Evolutionary conservation across 768 basidiomycete genomes (phyloP).

Genomic region (Mycena vulgaris): DNA sequence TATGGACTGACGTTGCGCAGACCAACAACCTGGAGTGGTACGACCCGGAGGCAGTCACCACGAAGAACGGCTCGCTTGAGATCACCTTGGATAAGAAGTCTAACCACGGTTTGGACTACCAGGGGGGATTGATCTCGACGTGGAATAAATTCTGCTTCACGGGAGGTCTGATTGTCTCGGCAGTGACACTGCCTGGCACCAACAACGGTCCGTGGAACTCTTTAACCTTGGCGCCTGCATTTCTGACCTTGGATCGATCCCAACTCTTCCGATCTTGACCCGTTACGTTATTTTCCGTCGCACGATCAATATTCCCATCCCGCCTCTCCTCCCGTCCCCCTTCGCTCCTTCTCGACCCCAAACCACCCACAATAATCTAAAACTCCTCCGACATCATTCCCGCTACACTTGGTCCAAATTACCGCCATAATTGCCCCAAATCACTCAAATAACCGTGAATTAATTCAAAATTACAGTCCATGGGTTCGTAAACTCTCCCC

Average conservation of each 20-base stretch:
- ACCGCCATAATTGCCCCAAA: no score
- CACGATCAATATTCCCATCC: no score
- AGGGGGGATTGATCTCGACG: constrained; percentile 71
- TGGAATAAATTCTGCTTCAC: constrained; percentile 97
- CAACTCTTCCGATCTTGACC: no score
- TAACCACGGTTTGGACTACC: constrained; percentile 81
- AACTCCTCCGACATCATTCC: no score
- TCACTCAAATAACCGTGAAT: no score
- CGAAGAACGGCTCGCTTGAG: constrained; percentile 79
- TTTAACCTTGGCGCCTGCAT: neutral
- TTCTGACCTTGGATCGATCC: no score
- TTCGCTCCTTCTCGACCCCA: no score
- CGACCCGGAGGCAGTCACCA: constrained; percentile 84
- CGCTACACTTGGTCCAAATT: no score
- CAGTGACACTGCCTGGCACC: constrained; percentile 78
- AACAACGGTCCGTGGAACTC: constrained; percentile 54
- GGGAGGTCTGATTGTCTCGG: constrained; percentile 83
- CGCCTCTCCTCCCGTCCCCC: no score
- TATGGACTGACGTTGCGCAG: constrained; percentile 45
- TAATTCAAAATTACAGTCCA: neutral
- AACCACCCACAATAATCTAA: no score
- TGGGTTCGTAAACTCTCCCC: neutral
- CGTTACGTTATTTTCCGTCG: no score
- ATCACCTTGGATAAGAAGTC: constrained; percentile 78
- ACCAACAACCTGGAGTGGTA: constrained; percentile 92